phyloP scores from a whole-genome alignment of 2,329 filamentous ascomycete genomes.

The Arthrobotrys conoides region DNA sequence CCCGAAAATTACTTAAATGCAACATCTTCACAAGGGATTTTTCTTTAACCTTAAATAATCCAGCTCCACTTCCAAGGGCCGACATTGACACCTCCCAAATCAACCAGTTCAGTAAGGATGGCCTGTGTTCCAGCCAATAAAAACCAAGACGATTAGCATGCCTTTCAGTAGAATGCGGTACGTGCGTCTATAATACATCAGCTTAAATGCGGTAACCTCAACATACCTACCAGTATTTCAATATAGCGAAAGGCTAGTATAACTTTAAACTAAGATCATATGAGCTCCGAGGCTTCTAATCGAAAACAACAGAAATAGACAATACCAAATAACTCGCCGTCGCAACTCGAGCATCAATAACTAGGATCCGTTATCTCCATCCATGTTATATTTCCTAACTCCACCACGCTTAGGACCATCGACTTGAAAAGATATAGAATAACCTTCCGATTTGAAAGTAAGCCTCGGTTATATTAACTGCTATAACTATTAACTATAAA shows the following conservation, averaged over 20 bases:
- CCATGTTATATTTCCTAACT: constrained; percentile 19
- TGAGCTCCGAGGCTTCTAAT: constrained; percentile 7
- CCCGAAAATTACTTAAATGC: constrained; percentile 2
- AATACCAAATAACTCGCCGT: constrained; percentile 35
- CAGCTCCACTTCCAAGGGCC: background rate
- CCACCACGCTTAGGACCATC: background rate
- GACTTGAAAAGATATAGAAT: background rate
- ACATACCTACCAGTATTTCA: background rate
- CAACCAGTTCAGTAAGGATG: background rate
- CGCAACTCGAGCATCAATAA: constrained; percentile 13
- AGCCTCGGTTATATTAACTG: constrained; percentile 9
- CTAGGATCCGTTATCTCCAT: constrained; percentile 22
- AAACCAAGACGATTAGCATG: constrained; percentile 9
- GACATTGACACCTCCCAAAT: constrained; percentile 23
- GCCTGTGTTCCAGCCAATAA: constrained; percentile 5
- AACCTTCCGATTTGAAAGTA: constrained; percentile 26
- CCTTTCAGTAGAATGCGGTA: background rate
- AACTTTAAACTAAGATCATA: constrained; percentile 1
- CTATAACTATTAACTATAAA: constrained; percentile 2
- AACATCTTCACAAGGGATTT: constrained; percentile 2
- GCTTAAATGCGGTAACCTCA: constrained; percentile 7
- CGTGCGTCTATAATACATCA: background rate
- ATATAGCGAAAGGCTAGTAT: background rate
- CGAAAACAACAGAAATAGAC: background rate
- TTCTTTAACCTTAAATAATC: background rate